These are phyloP conservation scores for Phlebiopsis flavidoalba DNA, from an alignment of 768 basidiomycete species.

Conservation along the genomic window DNA sequence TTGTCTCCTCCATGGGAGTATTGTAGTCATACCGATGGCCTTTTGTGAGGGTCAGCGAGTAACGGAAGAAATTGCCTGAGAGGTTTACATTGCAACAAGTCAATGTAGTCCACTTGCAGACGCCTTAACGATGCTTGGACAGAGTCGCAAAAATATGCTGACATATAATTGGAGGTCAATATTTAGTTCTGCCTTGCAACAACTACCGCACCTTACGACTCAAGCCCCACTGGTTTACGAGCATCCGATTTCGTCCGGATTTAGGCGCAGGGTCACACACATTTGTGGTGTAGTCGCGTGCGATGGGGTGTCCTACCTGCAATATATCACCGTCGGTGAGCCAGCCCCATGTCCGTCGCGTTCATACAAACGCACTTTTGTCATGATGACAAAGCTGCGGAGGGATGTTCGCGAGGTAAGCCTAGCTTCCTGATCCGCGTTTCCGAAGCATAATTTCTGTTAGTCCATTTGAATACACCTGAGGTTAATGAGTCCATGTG, in stretches of 20 bases:
- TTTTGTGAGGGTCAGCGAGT: neutral
- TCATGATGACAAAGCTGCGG: constrained; percentile 51
- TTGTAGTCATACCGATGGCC: constrained; percentile 28
- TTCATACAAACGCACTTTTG: constrained; percentile 29
- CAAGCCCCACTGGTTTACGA: constrained; percentile 32
- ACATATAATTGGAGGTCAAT: neutral
- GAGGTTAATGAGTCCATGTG: neutral
- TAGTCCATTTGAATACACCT: constrained; percentile 35
- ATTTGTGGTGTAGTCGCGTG: neutral
- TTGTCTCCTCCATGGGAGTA: constrained; percentile 40
- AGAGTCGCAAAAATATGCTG: constrained; percentile 66
- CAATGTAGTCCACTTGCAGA: constrained; percentile 72
- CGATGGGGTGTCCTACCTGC: neutral
- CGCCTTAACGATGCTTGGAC: constrained; percentile 61
- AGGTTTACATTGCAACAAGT: constrained; percentile 58
- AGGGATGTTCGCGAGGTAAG: constrained; percentile 42
- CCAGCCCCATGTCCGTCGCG: no score
- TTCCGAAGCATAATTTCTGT: constrained; percentile 43
- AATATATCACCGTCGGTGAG: neutral
- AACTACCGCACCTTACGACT: constrained; percentile 28
- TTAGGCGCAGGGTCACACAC: neutral
- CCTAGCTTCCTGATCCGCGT: constrained; percentile 40
- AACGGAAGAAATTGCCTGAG: constrained; percentile 9
- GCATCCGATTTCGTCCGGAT: constrained; percentile 23
- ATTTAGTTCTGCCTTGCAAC: constrained; percentile 18